Percentiles rank a stretch among this genome's conserved stretches.
Evolutionary conservation across 2,329 filamentous ascomycete species (phyloP).

Genomic region (Fusarium newnesense): DNA sequence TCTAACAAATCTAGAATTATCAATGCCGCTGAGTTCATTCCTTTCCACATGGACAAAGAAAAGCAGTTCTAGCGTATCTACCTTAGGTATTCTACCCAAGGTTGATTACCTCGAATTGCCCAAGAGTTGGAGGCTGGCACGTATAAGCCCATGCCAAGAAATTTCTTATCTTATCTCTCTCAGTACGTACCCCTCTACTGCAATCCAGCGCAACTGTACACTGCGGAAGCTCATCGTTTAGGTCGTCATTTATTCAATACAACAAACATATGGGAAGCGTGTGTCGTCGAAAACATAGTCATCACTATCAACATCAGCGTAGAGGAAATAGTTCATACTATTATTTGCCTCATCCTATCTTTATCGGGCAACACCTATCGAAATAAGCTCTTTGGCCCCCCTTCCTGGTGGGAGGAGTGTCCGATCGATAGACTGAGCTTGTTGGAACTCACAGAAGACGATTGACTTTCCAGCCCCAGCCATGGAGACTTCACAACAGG

Average conservation of each 20-base stretch:
- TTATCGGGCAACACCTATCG: not conserved
- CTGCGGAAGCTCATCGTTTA: conserved; percentile 21
- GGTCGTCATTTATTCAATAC: conserved; percentile 25
- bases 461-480: not conserved
- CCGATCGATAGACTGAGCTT: conserved; percentile 20
- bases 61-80: not conserved
- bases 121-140: not conserved
- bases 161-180: conserved; percentile 33
- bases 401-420: conserved; percentile 8
- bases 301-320: not conserved
- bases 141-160: conserved; percentile 22
- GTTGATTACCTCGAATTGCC: not conserved
- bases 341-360: not conserved
- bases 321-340: not conserved
- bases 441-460: not conserved
- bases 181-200: conserved; percentile 34
- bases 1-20: not conserved
- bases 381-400: conserved; percentile 8
- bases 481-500: conserved; percentile 53
- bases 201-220: conserved; percentile 12
- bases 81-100: not conserved
- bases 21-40: too few species aligned
- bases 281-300: not conserved
- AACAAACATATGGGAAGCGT: not conserved
- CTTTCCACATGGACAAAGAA: not conserved